Evolutionary conservation across 495 filamentous ascomycete genomes (phyloP).

Genomic region (Tuber calosporum): DNA sequence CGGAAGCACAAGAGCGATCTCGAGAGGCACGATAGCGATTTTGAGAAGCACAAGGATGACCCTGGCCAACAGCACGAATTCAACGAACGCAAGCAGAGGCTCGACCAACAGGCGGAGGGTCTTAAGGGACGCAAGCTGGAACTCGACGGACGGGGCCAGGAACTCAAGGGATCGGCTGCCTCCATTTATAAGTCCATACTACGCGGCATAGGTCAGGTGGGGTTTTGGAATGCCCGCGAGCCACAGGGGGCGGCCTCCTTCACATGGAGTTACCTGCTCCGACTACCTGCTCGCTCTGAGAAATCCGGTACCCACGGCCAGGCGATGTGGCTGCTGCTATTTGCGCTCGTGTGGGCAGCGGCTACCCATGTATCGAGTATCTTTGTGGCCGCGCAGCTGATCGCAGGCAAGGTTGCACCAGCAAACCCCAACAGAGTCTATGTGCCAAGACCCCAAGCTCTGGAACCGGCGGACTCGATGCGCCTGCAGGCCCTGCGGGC

Average conservation of each 20-base stretch:
- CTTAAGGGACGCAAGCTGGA: too few relatives aligned
- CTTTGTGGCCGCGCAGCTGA: not conserved
- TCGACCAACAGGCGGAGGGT: too few relatives aligned
- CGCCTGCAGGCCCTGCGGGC: not conserved
- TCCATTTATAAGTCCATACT: too few relatives aligned
- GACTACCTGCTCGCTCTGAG: too few relatives aligned
- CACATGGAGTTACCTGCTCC: not conserved
- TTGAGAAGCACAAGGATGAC: too few relatives aligned
- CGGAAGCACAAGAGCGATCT: too few relatives aligned
- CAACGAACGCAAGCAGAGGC: too few relatives aligned
- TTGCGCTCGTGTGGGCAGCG: not conserved
- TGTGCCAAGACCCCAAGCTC: not conserved
- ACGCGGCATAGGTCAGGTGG: not conserved
- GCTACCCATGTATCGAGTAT: not conserved
- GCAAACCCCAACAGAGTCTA: not conserved
- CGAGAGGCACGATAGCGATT: too few relatives aligned
- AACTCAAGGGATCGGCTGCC: too few relatives aligned
- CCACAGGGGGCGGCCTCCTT: not conserved
- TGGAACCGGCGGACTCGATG: not conserved
- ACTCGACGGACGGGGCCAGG: too few relatives aligned
- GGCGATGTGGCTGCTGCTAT: not conserved
- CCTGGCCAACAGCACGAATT: too few relatives aligned
- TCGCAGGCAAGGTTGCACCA: not conserved
- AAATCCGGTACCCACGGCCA: too few relatives aligned
- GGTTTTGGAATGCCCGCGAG: conserved; percentile 5